A percentile compares a stretch with the other conserved stretches of the same genome.
Conservation (phyloP, 495 filamentous ascomycete genomes). For the Rhypophila decipiens region DNA sequence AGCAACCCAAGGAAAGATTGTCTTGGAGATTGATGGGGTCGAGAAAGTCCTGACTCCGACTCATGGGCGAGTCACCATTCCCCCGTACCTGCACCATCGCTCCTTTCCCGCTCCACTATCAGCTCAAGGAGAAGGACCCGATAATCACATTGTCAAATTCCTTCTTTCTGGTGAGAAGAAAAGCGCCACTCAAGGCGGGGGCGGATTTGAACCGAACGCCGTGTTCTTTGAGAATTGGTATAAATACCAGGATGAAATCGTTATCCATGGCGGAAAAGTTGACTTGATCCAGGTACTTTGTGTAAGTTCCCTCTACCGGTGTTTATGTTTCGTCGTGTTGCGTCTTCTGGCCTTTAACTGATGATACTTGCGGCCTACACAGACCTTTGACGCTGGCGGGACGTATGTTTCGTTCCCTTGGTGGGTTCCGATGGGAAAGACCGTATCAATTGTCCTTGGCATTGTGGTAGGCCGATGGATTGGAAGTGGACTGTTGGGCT, state of each 20-base stretch:
- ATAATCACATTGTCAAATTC: slow-evolving; percentile 18
- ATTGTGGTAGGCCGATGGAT: slow-evolving; percentile 47
- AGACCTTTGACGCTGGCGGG: slow-evolving; percentile 39
- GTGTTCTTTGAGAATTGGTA: slow-evolving; percentile 54
- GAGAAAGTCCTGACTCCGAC: slow-evolving; percentile 22
- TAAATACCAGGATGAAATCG: slow-evolving; percentile 42
- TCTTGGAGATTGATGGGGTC: slow-evolving; percentile 29
- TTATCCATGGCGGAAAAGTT: slow-evolving; percentile 32
- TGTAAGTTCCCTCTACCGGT: slow-evolving; percentile 12
- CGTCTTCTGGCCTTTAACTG: background rate
- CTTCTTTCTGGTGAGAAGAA: slow-evolving; percentile 28
- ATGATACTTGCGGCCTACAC: background rate
- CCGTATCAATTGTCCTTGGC: slow-evolving; percentile 28
- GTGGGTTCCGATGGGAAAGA: slow-evolving; percentile 40
- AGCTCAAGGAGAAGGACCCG: slow-evolving; percentile 7
- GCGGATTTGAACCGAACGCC: slow-evolving; percentile 34
- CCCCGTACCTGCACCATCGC: slow-evolving; percentile 35
- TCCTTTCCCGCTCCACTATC: slow-evolving; percentile 19
- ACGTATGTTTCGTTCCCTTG: slow-evolving; percentile 39
- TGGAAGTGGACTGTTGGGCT: slow-evolving; percentile 40
- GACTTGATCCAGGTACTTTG: slow-evolving; percentile 41
- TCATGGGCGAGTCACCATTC: slow-evolving; percentile 29
- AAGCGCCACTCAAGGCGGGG: too few species aligned
- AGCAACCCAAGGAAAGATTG: slow-evolving; percentile 30
- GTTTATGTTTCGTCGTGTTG: background rate